phyloP scores from a whole-genome alignment of 768 basidiomycete genomes.

The Vararia minispora region DNA sequence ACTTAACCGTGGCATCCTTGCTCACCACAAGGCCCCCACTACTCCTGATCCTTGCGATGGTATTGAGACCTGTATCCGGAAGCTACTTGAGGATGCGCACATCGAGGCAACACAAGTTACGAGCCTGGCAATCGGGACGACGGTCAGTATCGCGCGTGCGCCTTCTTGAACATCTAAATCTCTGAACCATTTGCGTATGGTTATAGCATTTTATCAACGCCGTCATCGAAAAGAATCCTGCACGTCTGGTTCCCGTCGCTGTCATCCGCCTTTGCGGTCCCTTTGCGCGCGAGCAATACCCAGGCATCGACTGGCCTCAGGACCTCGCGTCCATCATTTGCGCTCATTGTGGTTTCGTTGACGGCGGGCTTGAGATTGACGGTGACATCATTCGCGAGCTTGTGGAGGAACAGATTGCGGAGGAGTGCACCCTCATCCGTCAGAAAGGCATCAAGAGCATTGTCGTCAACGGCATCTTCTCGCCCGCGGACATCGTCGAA shows the following conservation, averaged over 20 bases:
- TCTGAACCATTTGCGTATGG: too few species aligned
- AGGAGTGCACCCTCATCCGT: conserved; percentile 30
- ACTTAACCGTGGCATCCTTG: conserved; percentile 26
- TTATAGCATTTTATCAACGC: conserved; percentile 26
- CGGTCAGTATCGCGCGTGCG: conserved; percentile 24
- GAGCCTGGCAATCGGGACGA: conserved; percentile 51
- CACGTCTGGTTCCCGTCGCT: conserved; percentile 46
- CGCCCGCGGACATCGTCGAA: conserved; percentile 32
- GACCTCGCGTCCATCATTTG: conserved; percentile 22
- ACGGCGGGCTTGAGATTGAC: conserved; percentile 35
- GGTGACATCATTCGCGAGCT: conserved; percentile 32
- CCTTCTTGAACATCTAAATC: too few species aligned
- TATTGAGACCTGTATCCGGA: conserved; percentile 39
- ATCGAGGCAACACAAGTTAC: conserved; percentile 29
- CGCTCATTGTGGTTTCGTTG: conserved; percentile 25
- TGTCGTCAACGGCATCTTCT: conserved; percentile 37
- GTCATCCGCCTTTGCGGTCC: conserved; percentile 54
- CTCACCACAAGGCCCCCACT: conserved; percentile 37
- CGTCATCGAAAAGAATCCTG: conserved; percentile 43
- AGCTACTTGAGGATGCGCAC: conserved; percentile 29
- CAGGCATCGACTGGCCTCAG: conserved; percentile 40
- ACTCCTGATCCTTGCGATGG: conserved; percentile 48
- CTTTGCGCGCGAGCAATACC: conserved; percentile 46
- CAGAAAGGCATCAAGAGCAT: conserved; percentile 20
- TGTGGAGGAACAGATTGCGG: conserved; percentile 31